Percentiles rank a stretch among this genome's conserved stretches.
Evolutionary conservation across 192 early-diverging fungal genomes (phyloP).

Genomic region (Coemansia sp.): DNA sequence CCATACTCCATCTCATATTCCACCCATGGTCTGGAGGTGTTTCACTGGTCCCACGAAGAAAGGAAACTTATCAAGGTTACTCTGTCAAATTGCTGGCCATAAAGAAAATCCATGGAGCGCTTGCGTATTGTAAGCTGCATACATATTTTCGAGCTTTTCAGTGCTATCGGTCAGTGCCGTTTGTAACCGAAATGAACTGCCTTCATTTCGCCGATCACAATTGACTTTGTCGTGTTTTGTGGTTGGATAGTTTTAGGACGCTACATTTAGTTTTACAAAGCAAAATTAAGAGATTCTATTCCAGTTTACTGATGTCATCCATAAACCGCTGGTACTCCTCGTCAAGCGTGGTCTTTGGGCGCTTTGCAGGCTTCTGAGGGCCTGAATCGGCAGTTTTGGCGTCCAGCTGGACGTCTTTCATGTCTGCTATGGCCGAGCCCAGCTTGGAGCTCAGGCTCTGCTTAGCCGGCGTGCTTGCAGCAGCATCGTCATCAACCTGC

Average conservation of each 20-base stretch:
- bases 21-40: no score
- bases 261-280: constrained; percentile 11
- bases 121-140: no score
- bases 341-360: constrained; percentile 33
- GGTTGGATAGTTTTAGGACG: constrained; percentile 16
- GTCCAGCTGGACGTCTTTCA: no score
- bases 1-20: no score
- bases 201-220: constrained; percentile 23
- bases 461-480: no score
- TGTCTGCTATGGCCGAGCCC: no score
- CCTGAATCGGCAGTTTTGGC: neutral
- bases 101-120: no score
- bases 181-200: constrained; percentile 33
- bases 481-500: constrained; percentile 55
- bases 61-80: constrained; percentile 11
- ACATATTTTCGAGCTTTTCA: no score
- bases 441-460: no score
- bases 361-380: constrained; percentile 4
- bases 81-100: constrained; percentile 47
- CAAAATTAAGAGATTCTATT: neutral
- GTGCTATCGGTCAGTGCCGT: constrained; percentile 28
- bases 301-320: constrained; percentile 41
- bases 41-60: no score
- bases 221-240: constrained; percentile 8
- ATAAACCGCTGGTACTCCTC: constrained; percentile 68